These are phyloP conservation scores for Dictyostelium purpureum DNA, from an alignment of 78 protist genomes.

Conservation along the genomic window DNA sequence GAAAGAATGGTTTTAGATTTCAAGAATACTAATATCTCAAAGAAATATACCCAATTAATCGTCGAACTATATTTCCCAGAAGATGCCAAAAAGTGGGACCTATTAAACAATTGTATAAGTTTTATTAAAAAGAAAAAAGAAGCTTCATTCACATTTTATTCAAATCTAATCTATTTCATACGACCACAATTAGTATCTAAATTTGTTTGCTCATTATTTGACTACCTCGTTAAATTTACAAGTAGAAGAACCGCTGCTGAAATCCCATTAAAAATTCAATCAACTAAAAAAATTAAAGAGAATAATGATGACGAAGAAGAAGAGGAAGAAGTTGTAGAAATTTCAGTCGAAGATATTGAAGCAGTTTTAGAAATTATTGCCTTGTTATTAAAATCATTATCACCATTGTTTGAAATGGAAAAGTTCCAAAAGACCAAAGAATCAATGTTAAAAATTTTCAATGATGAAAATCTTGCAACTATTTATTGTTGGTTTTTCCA, in stretches of 20 bases:
- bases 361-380: slow-evolving; percentile 35
- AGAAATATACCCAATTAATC: slow-evolving; percentile 43
- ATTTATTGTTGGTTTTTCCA: slow-evolving; percentile 43
- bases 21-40: slow-evolving; percentile 2
- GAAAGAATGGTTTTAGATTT: slow-evolving; percentile 55
- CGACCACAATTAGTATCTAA: neutral
- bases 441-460: slow-evolving; percentile 4
- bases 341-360: slow-evolving; percentile 36
- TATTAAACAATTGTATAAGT: slow-evolving; percentile 33
- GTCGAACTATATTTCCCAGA: slow-evolving; percentile 65
- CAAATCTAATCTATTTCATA: slow-evolving; percentile 41
- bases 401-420: neutral
- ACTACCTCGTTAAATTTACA: slow-evolving; percentile 1
- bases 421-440: neutral
- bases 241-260: neutral
- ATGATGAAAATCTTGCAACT: neutral
- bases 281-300: neutral
- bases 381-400: neutral
- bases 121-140: slow-evolving; percentile 6
- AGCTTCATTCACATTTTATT: slow-evolving; percentile 52
- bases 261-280: neutral
- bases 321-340: neutral
- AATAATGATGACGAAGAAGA: neutral
- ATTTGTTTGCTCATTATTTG: slow-evolving; percentile 5
- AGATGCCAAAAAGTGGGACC: neutral